Evolutionary conservation across 441 rosid species (phyloP), one percentile per base, ranked within the genome.

Genomic region (Omphalea diandra): DNA sequence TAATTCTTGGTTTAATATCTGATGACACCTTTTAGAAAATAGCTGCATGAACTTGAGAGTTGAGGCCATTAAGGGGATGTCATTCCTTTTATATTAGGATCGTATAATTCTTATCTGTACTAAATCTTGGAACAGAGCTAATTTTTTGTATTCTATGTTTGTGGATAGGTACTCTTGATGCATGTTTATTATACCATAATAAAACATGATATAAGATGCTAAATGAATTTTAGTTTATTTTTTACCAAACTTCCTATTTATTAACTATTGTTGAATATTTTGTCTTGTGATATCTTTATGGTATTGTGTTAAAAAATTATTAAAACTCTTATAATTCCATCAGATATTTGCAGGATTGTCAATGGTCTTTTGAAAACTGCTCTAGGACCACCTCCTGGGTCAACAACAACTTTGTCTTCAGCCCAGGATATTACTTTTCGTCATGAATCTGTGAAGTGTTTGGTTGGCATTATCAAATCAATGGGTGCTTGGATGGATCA

Each of bases 321-420:
- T 89, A 86, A 89, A 88, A 79, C 95, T 83, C 89, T 89, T 87
- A 88, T 95, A 93, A 89, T 87, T 86, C 87, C 86, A 81, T 95
- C 94, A 95, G 95, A 90, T 88, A 77, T 85, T 90, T 86, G 90
- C 98, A 96, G 99, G 97, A 88, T 87, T 83, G 98, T 96, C 74
- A 96, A 91, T 77, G 98, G 99, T 67, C 97, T 96, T 78, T 84
- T 88, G 59, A 95, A 95, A 90, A 93, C 98, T 67, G 97, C 98
- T 73, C 83, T 96, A 59, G 99, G 99, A 77, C 99, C 98, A 2
- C 89, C 99, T 63, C 79, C 96, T 77, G 98, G 98, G 76, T 91
- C 94, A 61, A 83, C 91, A 32, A 93, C 99, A 56, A 88, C 96
- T 71, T 75, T 96, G 75, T 85, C 99, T 63, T 65, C 90, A 0